Evolutionary conservation across 148 eudicot genomes (phyloP).

Genomic region (Rhododendron mucronatum): DNA sequence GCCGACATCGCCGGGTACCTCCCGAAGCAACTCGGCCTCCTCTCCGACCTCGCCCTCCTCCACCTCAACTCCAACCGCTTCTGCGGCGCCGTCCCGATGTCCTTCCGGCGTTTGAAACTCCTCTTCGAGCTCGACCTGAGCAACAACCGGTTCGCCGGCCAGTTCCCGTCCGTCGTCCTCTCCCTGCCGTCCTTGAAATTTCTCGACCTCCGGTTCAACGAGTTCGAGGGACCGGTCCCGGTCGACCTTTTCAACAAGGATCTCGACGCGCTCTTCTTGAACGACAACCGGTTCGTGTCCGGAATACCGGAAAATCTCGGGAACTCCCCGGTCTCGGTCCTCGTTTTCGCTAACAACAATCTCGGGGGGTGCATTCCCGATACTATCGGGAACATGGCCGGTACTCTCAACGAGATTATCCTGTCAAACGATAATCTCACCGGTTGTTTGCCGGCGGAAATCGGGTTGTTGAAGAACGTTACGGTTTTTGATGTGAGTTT

Average conservation of each 20-base stretch:
- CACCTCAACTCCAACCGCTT: slow-evolving; percentile 93
- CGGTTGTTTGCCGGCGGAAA: slow-evolving; percentile 61
- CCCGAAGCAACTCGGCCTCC: slow-evolving; percentile 67
- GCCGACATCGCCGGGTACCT: slow-evolving; percentile 88
- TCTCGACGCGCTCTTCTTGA: slow-evolving; percentile 74
- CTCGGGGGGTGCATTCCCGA: slow-evolving; percentile 79
- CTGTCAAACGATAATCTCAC: slow-evolving; percentile 70
- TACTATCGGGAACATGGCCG: slow-evolving; percentile 81
- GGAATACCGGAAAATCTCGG: slow-evolving; percentile 81
- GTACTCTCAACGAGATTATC: slow-evolving; percentile 64
- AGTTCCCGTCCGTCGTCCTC: slow-evolving; percentile 58
- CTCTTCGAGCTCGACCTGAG: slow-evolving; percentile 80
- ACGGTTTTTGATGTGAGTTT: slow-evolving; percentile 88
- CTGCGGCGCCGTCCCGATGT: slow-evolving; percentile 62
- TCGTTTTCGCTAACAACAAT: slow-evolving; percentile 79
- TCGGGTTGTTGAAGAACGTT: slow-evolving; percentile 47
- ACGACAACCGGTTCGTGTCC: slow-evolving; percentile 61
- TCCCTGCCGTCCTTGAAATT: slow-evolving; percentile 53
- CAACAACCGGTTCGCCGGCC: slow-evolving; percentile 78
- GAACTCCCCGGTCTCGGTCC: slow-evolving; percentile 83
- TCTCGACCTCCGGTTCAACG: slow-evolving; percentile 77
- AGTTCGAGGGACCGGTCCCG: slow-evolving; percentile 77
- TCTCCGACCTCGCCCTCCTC: slow-evolving; percentile 78
- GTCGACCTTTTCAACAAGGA: slow-evolving; percentile 50
- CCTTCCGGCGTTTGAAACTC: slow-evolving; percentile 42